Evolutionary conservation across 2,329 filamentous ascomycete genomes (phyloP).

Genomic region (Ophiostoma himal-ulmi): DNA sequence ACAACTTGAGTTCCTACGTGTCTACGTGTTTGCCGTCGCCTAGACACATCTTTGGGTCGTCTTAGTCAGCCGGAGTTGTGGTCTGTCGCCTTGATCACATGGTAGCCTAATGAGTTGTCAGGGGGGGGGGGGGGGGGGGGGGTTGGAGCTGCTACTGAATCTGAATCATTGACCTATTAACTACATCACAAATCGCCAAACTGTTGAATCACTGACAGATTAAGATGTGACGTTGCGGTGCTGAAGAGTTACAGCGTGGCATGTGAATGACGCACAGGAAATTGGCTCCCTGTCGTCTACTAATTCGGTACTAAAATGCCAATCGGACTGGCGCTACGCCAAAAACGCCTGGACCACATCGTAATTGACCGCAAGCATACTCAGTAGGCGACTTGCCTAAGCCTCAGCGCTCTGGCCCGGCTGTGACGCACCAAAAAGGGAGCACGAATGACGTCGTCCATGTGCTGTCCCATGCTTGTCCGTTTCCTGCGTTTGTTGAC

Average conservation of each 20-base stretch:
- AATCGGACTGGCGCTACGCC: not conserved
- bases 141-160: not conserved
- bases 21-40: not conserved
- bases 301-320: not conserved
- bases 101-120: not conserved
- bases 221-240: not conserved
- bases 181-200: not conserved
- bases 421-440: slow-evolving; percentile 1
- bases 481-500: not conserved
- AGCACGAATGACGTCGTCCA: slow-evolving; percentile 6
- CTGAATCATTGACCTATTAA: too few species aligned
- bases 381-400: not conserved
- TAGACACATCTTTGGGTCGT: not conserved
- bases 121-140: too few species aligned
- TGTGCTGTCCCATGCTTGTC: not conserved
- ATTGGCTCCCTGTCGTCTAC: not conserved
- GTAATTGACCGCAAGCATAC: not conserved
- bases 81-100: not conserved
- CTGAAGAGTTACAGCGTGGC: not conserved
- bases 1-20: not conserved
- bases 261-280: not conserved
- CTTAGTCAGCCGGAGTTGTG: not conserved
- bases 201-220: not conserved
- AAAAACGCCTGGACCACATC: not conserved
- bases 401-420: not conserved